Evolutionary conservation across 73 alveolate species (phyloP), one percentile per base, ranked within the genome.

Genomic region (Stentor roeselii): DNA sequence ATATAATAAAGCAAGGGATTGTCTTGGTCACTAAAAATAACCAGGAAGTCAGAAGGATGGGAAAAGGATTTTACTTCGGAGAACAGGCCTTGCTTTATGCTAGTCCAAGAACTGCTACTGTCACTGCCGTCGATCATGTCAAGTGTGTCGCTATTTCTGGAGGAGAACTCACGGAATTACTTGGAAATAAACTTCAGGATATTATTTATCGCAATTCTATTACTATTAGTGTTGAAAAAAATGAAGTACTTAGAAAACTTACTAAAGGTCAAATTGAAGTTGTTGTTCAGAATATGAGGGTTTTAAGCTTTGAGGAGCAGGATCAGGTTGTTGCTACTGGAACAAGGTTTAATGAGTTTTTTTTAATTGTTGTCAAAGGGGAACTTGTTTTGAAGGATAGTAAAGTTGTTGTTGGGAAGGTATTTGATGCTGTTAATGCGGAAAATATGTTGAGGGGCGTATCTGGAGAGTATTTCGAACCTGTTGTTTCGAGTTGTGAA

Each of bases 1-100:
- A 85, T 78, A 89, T 93, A 58, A 84, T 93, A 39, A 92, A 92
- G 86, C 82, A 85, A 40, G 98, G 98, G 3, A 75, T 78, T 84
- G 90, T 90, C 30, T 83, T 84, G 39, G 86, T 88, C 42, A 86
- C 83, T 21, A 91, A 84, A 31, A 89, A 89, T 42, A 91, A 88
- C 11, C 86, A 86, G 60, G 78, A 86, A 39, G 86, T 89, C 1
- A 75, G 94, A 85, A 76, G 85, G 61, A 80, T 89, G 93, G 75
- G 83, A 77, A 89, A 78, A 86, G 86, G 85, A 61, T 90, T 82
- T 67, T 88, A 85, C 60, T 88, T 88, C 59, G 93, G 94, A 6
- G 91, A 76, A 41, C 84, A 75, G 58, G 90, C 95, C 3, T 82
- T 89, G 38, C 88, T 89, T 42, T 38, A 76, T 41, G 76, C 84